Conservation (phyloP, 2,329 filamentous ascomycete genomes). For the Microsporum audouinii region DNA sequence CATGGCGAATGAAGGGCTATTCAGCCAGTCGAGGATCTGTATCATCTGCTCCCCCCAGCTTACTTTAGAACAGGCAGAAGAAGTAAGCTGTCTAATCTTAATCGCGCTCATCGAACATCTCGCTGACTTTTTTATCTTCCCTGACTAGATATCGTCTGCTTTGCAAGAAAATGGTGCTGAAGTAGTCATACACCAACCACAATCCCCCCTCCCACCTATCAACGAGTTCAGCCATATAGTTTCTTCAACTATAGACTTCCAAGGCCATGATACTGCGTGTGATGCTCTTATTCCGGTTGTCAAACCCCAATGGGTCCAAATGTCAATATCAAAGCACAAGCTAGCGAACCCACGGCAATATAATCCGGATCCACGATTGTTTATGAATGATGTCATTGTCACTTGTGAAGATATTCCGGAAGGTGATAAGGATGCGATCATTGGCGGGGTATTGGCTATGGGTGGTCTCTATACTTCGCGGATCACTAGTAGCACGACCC, state of each 20-base stretch:
- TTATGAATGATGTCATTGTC: conserved; percentile 74
- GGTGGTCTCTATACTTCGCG: conserved; percentile 69
- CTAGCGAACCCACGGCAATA: conserved; percentile 69
- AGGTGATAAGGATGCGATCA: conserved; percentile 82
- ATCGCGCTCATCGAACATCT: background rate
- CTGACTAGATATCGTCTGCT: conserved; percentile 21
- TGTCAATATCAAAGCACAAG: conserved; percentile 57
- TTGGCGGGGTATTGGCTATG: conserved; percentile 77
- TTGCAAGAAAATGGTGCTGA: conserved; percentile 41
- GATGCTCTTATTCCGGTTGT: conserved; percentile 75
- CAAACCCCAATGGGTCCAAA: conserved; percentile 66
- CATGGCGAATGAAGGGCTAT: conserved; percentile 25
- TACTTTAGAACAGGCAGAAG: conserved; percentile 27
- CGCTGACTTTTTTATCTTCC: background rate
- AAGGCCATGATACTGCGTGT: conserved; percentile 65
- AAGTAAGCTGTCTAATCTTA: conserved; percentile 24
- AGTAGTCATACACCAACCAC: conserved; percentile 32
- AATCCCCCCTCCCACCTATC: conserved; percentile 25
- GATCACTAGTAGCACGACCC: conserved; percentile 65
- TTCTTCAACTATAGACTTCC: conserved; percentile 76
- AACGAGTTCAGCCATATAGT: conserved; percentile 52
- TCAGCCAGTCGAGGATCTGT: conserved; percentile 37
- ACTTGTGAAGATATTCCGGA: conserved; percentile 74
- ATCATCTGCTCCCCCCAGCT: conserved; percentile 36
- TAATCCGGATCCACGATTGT: conserved; percentile 81